These are phyloP conservation scores for Wickerhamomyces sp. DNA, from an alignment of 1,139 yeast genomes.

Conservation along the genomic window DNA sequence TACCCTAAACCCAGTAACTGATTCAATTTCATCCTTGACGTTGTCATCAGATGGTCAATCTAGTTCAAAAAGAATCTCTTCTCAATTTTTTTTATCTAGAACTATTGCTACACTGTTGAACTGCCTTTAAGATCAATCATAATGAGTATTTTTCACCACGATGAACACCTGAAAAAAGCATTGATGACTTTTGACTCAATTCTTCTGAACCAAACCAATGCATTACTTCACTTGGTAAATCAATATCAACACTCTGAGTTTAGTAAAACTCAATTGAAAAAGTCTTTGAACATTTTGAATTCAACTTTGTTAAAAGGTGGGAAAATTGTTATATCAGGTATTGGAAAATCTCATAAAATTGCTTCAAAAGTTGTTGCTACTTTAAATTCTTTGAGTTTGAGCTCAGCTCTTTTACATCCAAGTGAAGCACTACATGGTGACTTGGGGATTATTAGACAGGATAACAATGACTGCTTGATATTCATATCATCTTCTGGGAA, in stretches of 20 bases:
- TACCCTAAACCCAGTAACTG: too few species aligned
- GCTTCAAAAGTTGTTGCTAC: slow-evolving; percentile 80
- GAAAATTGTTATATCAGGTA: slow-evolving; percentile 71
- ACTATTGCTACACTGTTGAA: too few species aligned
- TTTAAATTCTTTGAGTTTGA: slow-evolving; percentile 70
- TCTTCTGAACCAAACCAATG: slow-evolving; percentile 41
- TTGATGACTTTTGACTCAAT: slow-evolving; percentile 26
- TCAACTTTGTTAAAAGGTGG: slow-evolving; percentile 49
- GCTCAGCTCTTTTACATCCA: slow-evolving; percentile 68
- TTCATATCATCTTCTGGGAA: slow-evolving; percentile 80
- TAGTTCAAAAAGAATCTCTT: too few species aligned
- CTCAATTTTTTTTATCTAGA: too few species aligned
- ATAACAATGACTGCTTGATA: slow-evolving; percentile 52
- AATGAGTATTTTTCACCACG: slow-evolving; percentile 8
- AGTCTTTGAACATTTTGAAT: slow-evolving; percentile 48
- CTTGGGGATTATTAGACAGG: slow-evolving; percentile 61
- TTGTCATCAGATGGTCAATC: too few species aligned
- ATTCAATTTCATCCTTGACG: too few species aligned
- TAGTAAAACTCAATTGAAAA: slow-evolving; percentile 45
- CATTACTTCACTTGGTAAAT: slow-evolving; percentile 36
- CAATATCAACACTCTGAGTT: slow-evolving; percentile 38
- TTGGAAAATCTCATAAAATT: slow-evolving; percentile 80
- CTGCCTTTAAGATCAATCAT: too few species aligned
- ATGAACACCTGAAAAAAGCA: slow-evolving; percentile 12
- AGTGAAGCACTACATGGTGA: slow-evolving; percentile 91